Base-by-base conservation (phyloP, 805 yeast species). In the Jamesozyma spencerorum region DNA sequence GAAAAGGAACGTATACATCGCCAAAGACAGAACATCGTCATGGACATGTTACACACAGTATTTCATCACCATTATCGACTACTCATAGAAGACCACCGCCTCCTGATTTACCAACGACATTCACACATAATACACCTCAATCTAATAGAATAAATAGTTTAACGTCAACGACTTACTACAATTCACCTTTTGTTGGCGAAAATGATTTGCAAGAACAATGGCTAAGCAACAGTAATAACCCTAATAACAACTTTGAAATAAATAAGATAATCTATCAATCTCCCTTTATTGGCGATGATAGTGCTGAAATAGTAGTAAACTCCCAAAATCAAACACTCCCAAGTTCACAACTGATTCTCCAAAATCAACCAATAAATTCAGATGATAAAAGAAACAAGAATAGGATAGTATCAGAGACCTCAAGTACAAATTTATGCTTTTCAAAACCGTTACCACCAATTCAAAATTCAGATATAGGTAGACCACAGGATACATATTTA, bases 81-180 rank as follows among this genome's bases (percentile, higher is more conserved):
- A 24, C 15, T 19, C 18, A 36, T 13, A 48, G 51, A 35, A 47
- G 58, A 31, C 55, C 55, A 11, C 54, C 58, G 11, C 57, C 60
- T 12, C 59, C 62, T 1, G 42, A 46, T 11, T 17, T 47, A 5
- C 44, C 50, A 5, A 41, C 34, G 2, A 36, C 46, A 2, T 44
- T 45, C 1, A 18, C 35, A 5, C 30, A 48, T 3, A 45, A 45
- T 14, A 10, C 38, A 3, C 8, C 17, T 3, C 10, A 7, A 14
- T 14, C 3, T 14, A 5, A 34, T 24, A 24, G 42, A 8, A 35
- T 31, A 5, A 15, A 14, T 11, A 20, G 15, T 19, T 8, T 27
- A n/a, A 20, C 35, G 28, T 29, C 20, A 6, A 18, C 18, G 22
- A 26, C 37, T 8, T 13, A 36, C 4, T 44, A 48, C 31, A 43